Base-by-base conservation (phyloP, 805 yeast genomes). In the Yarrowia bubula region DNA sequence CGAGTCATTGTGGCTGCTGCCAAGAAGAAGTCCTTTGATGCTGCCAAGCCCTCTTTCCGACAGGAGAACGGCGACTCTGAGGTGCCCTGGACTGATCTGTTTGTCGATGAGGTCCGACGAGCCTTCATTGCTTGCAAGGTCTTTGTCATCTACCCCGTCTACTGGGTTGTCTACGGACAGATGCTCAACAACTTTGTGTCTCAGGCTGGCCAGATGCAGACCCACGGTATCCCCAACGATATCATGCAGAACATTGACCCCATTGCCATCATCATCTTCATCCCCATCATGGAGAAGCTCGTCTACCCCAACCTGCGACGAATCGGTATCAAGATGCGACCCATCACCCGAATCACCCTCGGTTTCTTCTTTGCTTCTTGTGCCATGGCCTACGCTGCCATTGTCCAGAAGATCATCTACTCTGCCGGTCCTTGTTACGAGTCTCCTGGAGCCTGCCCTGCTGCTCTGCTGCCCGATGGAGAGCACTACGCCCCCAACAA, bases 201-300 rank as follows among this genome's bases (percentile, higher is more conserved):
- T 44, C 91, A 87, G 74, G 91, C 92, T 50, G 89, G 86, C 66
- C 80, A 83, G 69, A 86, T 88, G 90, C 84, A 87, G 70, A 78
- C 83, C 64, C 91, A 89, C 74, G 89, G 90, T 44, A 80, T 89
- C 70, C 95, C 96, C 69, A 89, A 89, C 73, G 96, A 89, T 79
- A 80, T 89, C 70, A 82, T 89, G 79, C 88, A 86, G 76, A 87
- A 85, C 72, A 83, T 89, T 70, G 88, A 89, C 75, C 88, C 95
- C 33, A 78, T 89, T 70, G 86, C 90, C 43, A 82, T 89, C 70
- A 87, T 89, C 70, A 78, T 89, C n/a, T 86, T 88, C 75, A 87
- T 89, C 69, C 96, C 96, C 66, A 79, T 89, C 69, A 81, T 82
- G 75, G 90, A 89, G 74, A 75, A 80, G 67, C 70, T 80, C n/a